phyloP scores from a whole-genome alignment of 768 basidiomycete species.

The Hericium rajendrae region DNA sequence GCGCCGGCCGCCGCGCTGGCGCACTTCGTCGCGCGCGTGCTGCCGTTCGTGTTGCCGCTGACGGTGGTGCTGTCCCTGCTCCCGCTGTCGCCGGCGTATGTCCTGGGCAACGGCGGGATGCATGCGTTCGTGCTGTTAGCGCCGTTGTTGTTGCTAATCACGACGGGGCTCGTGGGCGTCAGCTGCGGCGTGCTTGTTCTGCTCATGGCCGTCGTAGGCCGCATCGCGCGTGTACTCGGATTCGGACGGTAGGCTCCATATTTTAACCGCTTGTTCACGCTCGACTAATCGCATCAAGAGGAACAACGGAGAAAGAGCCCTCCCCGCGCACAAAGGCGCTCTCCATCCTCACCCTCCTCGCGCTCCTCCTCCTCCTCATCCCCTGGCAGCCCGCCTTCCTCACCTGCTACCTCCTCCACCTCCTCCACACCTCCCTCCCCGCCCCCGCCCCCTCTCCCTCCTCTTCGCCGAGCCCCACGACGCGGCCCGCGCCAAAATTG shows the following conservation, averaged over 20 bases:
- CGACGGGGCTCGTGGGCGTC: slow-evolving; percentile 54
- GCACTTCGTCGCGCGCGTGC: slow-evolving; percentile 1
- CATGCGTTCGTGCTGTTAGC: slow-evolving; percentile 41
- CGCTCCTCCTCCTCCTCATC: slow-evolving; percentile 64
- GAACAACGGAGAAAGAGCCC: slow-evolving; percentile 17
- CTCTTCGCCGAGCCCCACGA: slow-evolving; percentile 2
- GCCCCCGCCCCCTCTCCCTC: slow-evolving; percentile 5
- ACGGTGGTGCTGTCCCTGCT: slow-evolving; percentile 41
- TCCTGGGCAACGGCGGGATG: slow-evolving; percentile 53
- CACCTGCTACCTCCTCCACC: slow-evolving; percentile 72
- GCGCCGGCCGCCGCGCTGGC: no score
- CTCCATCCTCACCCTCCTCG: slow-evolving; percentile 51
- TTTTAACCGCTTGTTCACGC: background rate
- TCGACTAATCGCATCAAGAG: background rate
- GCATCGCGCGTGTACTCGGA: slow-evolving; percentile 13
- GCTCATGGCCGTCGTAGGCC: slow-evolving; percentile 35
- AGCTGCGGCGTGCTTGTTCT: slow-evolving; percentile 45
- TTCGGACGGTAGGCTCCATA: slow-evolving; percentile 11
- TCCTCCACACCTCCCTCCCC: slow-evolving; percentile 46
- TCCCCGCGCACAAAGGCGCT: slow-evolving; percentile 24
- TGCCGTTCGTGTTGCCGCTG: slow-evolving; percentile 33
- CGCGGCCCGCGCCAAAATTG: background rate
- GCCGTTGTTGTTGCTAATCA: slow-evolving; percentile 44
- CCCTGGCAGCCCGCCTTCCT: slow-evolving; percentile 92
- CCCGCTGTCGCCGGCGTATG: slow-evolving; percentile 45